These are phyloP conservation scores for Clonostachys chloroleuca DNA, from an alignment of 2,329 filamentous ascomycete genomes.

Conservation along the genomic window DNA sequence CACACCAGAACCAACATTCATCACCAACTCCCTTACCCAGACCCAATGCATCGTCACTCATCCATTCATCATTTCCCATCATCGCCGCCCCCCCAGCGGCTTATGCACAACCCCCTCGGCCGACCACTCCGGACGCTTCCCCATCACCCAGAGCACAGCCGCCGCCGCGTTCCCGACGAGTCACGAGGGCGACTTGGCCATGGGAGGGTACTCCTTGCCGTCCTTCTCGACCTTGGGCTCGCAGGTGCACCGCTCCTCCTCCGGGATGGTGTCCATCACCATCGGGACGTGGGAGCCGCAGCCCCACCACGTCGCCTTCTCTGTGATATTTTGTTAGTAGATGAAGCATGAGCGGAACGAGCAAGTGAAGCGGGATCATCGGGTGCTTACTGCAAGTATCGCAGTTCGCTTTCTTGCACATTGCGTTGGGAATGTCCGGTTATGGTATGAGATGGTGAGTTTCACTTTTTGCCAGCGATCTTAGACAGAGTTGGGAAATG, in stretches of 20 bases:
- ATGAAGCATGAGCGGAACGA: too few relatives aligned
- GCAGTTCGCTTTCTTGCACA: slow-evolving; percentile 65
- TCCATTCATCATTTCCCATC: too few relatives aligned
- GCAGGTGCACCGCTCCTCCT: slow-evolving; percentile 60
- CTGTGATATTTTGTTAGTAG: slow-evolving; percentile 21
- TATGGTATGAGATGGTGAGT: too few relatives aligned
- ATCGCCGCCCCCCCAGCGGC: slow-evolving; percentile 3
- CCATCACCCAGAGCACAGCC: slow-evolving; percentile 17
- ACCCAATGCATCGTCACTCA: too few relatives aligned
- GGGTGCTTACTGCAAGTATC: slow-evolving; percentile 53
- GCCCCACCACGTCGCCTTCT: slow-evolving; percentile 60
- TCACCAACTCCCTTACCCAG: too few relatives aligned
- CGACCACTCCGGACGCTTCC: slow-evolving; percentile 18
- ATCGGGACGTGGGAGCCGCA: slow-evolving; percentile 57
- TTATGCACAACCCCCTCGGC: slow-evolving; percentile 21
- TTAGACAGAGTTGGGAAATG: too few relatives aligned
- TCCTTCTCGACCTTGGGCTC: slow-evolving; percentile 56
- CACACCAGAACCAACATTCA: too few relatives aligned
- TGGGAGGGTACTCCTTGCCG: slow-evolving; percentile 61
- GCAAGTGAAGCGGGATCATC: background rate
- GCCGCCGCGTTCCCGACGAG: slow-evolving; percentile 18
- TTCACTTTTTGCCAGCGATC: too few relatives aligned
- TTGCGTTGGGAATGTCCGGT: slow-evolving; percentile 16
- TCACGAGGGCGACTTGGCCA: slow-evolving; percentile 41
- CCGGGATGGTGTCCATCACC: slow-evolving; percentile 57